Evolutionary conservation across 2,329 filamentous ascomycete species (phyloP).

Genomic region (Pseudogymnoascus sp.): DNA sequence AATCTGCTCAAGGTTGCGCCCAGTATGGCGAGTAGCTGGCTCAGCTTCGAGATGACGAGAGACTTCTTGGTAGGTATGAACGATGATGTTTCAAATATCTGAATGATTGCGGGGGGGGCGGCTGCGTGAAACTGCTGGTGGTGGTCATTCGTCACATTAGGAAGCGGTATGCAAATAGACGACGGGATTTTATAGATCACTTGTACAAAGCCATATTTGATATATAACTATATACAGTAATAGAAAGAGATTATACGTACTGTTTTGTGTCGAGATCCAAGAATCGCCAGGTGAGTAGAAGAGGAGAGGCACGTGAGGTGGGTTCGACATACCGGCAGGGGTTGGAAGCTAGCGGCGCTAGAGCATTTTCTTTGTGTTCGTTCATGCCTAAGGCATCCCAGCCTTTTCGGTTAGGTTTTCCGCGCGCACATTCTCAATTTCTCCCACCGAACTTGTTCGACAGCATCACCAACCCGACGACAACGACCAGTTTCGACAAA

Average conservation of each 20-base stretch:
- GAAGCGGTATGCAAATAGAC: constrained; percentile 4
- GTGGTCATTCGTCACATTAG: neutral
- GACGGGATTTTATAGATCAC: constrained; percentile 1
- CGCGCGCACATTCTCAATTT: constrained; percentile 9
- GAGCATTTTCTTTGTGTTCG: neutral
- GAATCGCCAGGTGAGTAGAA: neutral
- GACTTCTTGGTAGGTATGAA: constrained; percentile 70
- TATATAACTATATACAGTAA: constrained; percentile 6
- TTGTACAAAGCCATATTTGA: constrained; percentile 9
- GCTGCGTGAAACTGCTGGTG: neutral
- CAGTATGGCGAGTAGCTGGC: constrained; percentile 97
- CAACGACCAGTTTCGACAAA: constrained; percentile 23
- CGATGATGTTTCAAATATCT: constrained; percentile 28
- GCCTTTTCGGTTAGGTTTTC: constrained; percentile 8
- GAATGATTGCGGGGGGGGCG: constrained; percentile 1
- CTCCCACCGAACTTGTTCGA: constrained; percentile 13
- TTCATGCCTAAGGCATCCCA: neutral
- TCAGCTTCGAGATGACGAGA: constrained; percentile 89
- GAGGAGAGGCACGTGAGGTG: neutral
- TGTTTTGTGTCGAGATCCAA: neutral
- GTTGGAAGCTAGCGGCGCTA: neutral
- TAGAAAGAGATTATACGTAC: constrained; percentile 8
- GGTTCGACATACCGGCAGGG: neutral
- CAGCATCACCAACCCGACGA: constrained; percentile 12
- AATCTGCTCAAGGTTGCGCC: constrained; percentile 96